A percentile compares a stretch with the other conserved stretches of the same genome.
Evolutionary conservation across 495 filamentous ascomycete species (phyloP).

Genomic region (Penicillium goetzii): DNA sequence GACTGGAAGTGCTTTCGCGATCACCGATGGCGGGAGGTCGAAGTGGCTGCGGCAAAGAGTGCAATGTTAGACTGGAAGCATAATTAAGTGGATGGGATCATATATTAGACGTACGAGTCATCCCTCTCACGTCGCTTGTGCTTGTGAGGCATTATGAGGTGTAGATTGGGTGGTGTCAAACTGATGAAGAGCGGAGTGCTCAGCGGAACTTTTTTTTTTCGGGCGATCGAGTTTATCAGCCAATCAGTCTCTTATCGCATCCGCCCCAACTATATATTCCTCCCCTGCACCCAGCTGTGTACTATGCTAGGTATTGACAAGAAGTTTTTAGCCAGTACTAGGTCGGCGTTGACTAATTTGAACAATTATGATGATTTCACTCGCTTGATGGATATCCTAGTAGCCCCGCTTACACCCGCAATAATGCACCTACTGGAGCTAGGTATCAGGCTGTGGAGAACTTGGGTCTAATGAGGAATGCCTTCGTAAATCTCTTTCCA

Average conservation of each 20-base stretch:
- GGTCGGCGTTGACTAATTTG: too few relatives aligned
- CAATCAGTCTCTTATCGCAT: constrained; percentile 17
- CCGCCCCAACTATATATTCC: neutral
- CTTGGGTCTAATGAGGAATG: too few relatives aligned
- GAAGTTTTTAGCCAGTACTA: too few relatives aligned
- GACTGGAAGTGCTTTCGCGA: constrained; percentile 71
- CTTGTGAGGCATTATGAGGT: constrained; percentile 77
- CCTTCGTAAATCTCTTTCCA: too few relatives aligned
- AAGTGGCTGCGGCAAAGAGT: constrained; percentile 49
- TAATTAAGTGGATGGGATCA: neutral
- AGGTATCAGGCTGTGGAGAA: too few relatives aligned
- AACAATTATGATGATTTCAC: too few relatives aligned
- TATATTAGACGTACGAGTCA: constrained; percentile 34
- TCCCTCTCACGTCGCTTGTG: constrained; percentile 67
- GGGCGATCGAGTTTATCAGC: constrained; percentile 20
- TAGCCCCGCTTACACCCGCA: too few relatives aligned
- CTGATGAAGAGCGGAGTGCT: constrained; percentile 6
- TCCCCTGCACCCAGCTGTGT: too few relatives aligned
- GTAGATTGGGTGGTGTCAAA: neutral
- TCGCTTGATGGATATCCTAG: too few relatives aligned
- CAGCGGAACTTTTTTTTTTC: constrained; percentile 36
- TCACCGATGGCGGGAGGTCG: constrained; percentile 73
- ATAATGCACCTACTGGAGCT: too few relatives aligned
- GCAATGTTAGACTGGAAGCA: constrained; percentile 11
- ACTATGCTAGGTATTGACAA: too few relatives aligned